Conservation (phyloP, 2,329 filamentous ascomycete species). For the Helotiales sp. region DNA sequence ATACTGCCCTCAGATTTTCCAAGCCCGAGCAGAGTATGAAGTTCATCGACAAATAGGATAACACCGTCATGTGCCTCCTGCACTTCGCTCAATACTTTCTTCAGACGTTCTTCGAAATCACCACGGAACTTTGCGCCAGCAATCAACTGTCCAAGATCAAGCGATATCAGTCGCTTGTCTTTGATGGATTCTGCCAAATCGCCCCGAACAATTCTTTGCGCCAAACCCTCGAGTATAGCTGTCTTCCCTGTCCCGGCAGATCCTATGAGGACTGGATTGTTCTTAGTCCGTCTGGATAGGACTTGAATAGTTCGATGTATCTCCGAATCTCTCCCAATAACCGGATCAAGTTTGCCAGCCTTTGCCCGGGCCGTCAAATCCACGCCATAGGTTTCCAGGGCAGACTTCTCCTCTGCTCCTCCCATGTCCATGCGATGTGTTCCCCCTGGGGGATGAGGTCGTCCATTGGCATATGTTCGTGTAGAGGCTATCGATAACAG, state of each 20-base stretch:
- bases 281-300: slow-evolving; percentile 89
- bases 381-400: slow-evolving; percentile 87
- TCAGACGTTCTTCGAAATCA: slow-evolving; percentile 93
- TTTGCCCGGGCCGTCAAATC: slow-evolving; percentile 86
- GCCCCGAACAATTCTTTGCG: slow-evolving; percentile 85
- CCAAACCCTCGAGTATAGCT: slow-evolving; percentile 87
- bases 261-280: slow-evolving; percentile 86
- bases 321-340: slow-evolving; percentile 90
- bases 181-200: slow-evolving; percentile 97
- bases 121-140: slow-evolving; percentile 95
- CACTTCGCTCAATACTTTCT: slow-evolving; percentile 85
- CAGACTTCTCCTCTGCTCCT: slow-evolving; percentile 77
- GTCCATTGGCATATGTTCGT: slow-evolving; percentile 69
- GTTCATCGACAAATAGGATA: slow-evolving; percentile 93
- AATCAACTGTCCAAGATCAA: slow-evolving; percentile 91
- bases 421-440: slow-evolving; percentile 94
- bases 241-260: slow-evolving; percentile 87
- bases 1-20: slow-evolving; percentile 97
- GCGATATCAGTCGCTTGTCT: slow-evolving; percentile 84
- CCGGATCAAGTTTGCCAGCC: slow-evolving; percentile 90
- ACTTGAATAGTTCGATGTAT: slow-evolving; percentile 96
- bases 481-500: slow-evolving; percentile 49
- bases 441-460: slow-evolving; percentile 86
- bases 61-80: slow-evolving; percentile 86
- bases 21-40: slow-evolving; percentile 88